Conservation (phyloP, 495 filamentous ascomycete species). For the Saxophila tyrrhenica region DNA sequence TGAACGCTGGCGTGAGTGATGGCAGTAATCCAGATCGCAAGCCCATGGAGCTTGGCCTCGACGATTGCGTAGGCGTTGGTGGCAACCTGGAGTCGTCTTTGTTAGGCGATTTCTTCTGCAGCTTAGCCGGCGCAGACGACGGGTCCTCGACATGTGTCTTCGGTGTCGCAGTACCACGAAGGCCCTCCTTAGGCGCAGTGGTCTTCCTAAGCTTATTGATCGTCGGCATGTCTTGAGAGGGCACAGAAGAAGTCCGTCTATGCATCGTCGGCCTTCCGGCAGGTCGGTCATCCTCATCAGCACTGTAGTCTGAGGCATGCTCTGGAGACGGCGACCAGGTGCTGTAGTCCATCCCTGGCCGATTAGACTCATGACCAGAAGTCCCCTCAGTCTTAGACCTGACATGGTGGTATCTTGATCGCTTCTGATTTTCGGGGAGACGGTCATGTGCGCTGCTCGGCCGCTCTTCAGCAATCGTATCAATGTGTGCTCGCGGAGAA, state of each 20-base stretch:
- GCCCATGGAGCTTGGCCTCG: constrained; percentile 22
- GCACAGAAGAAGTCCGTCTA: constrained; percentile 46
- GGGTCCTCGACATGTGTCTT: constrained; percentile 12
- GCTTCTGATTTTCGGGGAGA: background rate
- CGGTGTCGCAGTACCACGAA: background rate
- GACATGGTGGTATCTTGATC: constrained; percentile 6
- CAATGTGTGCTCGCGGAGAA: background rate
- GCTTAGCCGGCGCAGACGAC: constrained; percentile 28
- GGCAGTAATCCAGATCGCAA: constrained; percentile 3
- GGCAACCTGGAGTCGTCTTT: background rate
- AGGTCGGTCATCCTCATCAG: constrained; percentile 18
- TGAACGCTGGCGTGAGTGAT: constrained; percentile 27
- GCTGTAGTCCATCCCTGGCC: constrained; percentile 24
- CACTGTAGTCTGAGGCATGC: constrained; percentile 19
- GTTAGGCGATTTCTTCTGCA: constrained; percentile 22
- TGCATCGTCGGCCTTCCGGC: constrained; percentile 21
- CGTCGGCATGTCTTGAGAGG: constrained; percentile 43
- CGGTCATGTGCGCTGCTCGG: background rate
- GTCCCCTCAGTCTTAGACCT: constrained; percentile 8
- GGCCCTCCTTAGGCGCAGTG: background rate
- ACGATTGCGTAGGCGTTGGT: background rate
- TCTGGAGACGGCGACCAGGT: constrained; percentile 32
- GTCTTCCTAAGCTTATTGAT: constrained; percentile 47
- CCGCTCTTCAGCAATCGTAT: constrained; percentile 6
- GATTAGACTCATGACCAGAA: background rate